Base-by-base conservation (phyloP, 768 basidiomycete species). In the Tricholomella constricta region DNA sequence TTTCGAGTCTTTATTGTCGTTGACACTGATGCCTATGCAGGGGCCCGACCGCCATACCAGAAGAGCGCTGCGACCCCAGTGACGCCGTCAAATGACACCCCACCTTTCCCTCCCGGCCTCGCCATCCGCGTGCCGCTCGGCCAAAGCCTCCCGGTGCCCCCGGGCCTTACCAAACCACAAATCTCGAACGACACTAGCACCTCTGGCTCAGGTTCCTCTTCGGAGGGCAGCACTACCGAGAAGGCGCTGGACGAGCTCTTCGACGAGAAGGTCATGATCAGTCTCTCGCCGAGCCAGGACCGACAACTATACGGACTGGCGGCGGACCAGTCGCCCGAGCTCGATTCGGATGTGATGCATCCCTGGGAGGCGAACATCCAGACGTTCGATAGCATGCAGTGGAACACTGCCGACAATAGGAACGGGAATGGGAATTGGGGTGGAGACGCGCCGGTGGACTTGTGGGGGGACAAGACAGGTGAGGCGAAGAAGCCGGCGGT, bases 241-340 rank as follows among this genome's bases (percentile, higher is more conserved):
- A 37, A 54, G 36, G 23, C 44, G 12, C 23, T 59, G 22, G 41
- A 49, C 15, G 38, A 37, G 23, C 23, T 60, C 19, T 45, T 60
- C 31, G 60, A 60, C 15, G 45, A 55, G 53, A 52, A 60, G 15
- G 59, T 57, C 38, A 36, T 34, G 27, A 55, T 69, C 43, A 48
- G 61, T 1, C 37, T 68, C n/a, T 65, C 64, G 17, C 66, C 63
- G 10, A 61, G 58, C 54, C 65, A 63, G 57, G 62, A 68, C 27
- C 57, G 54, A 7, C 23, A 55, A 19, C 58, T 69, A 0, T 67
- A 66, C 37, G 52, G 55, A 2, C 6, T 27, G 46, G 45, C 46
- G 35, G 0, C 29, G 47, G 54, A 32, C 19, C n/a, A 43, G 25
- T 61, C 59, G 25, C 48, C 56, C 5, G 63, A 65, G 37, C 47